A percentile compares a stretch with the other conserved stretches of the same genome.
Evolutionary conservation across 169 alveolate genomes (phyloP).

Genomic region (Eimeria acervulina): DNA sequence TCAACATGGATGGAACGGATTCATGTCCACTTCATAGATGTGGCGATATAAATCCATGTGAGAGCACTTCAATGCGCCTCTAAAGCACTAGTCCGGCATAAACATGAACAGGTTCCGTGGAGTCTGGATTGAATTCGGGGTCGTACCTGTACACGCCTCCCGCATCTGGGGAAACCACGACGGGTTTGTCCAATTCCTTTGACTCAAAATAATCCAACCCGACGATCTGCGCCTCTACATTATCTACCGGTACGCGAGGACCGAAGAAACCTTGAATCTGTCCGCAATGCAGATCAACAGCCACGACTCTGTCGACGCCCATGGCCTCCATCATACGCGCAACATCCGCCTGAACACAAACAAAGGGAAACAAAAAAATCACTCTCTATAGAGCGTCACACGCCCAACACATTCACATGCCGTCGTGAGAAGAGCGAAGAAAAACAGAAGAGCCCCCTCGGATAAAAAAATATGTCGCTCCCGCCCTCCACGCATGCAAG

Average conservation of each 20-base stretch:
- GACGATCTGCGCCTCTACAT: conserved; percentile 93
- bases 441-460: too few relatives aligned
- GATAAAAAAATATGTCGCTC: too few relatives aligned
- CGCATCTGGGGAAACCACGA: conserved; percentile 98
- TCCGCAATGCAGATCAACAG: conserved; percentile 97
- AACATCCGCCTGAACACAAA: conserved; percentile 91
- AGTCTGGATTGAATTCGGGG: background rate
- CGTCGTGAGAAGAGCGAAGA: too few relatives aligned
- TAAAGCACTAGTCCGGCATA: background rate
- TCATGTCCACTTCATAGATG: too few relatives aligned
- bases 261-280: conserved; percentile 96
- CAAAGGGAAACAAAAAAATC: background rate
- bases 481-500: background rate
- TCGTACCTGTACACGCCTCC: conserved; percentile 88
- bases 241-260: conserved; percentile 97
- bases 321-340: conserved; percentile 96
- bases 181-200: conserved; percentile 91
- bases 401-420: background rate
- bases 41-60: background rate
- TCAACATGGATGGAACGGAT: background rate
- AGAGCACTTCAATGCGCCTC: background rate
- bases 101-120: background rate
- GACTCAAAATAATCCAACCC: conserved; percentile 91
- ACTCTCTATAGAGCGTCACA: background rate
- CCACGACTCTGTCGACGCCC: conserved; percentile 97